Evolutionary conservation across 768 basidiomycete species (phyloP).

Genomic region (Trametes cingulata): DNA sequence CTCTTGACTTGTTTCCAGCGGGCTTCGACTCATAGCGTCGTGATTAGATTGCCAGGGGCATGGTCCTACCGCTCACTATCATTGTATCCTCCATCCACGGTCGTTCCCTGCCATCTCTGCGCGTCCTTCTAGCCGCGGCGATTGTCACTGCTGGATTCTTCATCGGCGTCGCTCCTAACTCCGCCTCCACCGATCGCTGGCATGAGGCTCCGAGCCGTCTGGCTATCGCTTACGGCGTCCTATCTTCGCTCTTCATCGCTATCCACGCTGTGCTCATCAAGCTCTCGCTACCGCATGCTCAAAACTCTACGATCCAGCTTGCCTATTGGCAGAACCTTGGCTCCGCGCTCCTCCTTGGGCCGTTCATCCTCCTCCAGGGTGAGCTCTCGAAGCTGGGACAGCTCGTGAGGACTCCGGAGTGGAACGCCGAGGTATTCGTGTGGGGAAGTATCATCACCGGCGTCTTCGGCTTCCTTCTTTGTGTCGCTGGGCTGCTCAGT

Average conservation of each 20-base stretch:
- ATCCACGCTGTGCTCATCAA: slow-evolving; percentile 78
- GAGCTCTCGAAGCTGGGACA: slow-evolving; percentile 47
- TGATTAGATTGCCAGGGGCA: slow-evolving; percentile 75
- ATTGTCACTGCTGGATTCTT: slow-evolving; percentile 78
- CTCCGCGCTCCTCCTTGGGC: slow-evolving; percentile 63
- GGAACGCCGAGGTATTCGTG: slow-evolving; percentile 55
- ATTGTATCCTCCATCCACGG: slow-evolving; percentile 64
- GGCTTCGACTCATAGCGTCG: neutral
- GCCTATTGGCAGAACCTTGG: slow-evolving; percentile 81
- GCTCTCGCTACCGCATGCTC: slow-evolving; percentile 62
- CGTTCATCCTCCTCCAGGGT: slow-evolving; percentile 58
- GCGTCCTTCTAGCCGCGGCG: slow-evolving; percentile 58
- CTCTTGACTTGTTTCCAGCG: slow-evolving; percentile 33
- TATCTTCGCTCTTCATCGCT: slow-evolving; percentile 76
- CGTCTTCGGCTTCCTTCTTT: slow-evolving; percentile 79
- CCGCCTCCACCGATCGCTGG: slow-evolving; percentile 31
- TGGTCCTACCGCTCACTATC: slow-evolving; percentile 83
- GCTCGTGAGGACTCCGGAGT: slow-evolving; percentile 41
- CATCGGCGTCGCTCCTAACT: slow-evolving; percentile 66
- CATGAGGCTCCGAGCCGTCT: slow-evolving; percentile 46
- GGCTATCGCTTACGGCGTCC: slow-evolving; percentile 66
- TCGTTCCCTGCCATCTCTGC: slow-evolving; percentile 49
- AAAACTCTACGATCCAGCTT: slow-evolving; percentile 70
- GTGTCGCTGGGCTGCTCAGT: slow-evolving; percentile 74
- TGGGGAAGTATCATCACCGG: slow-evolving; percentile 73